Base-by-base conservation (phyloP, 495 filamentous ascomycete species). In the Talaromyces wortmannii region DNA sequence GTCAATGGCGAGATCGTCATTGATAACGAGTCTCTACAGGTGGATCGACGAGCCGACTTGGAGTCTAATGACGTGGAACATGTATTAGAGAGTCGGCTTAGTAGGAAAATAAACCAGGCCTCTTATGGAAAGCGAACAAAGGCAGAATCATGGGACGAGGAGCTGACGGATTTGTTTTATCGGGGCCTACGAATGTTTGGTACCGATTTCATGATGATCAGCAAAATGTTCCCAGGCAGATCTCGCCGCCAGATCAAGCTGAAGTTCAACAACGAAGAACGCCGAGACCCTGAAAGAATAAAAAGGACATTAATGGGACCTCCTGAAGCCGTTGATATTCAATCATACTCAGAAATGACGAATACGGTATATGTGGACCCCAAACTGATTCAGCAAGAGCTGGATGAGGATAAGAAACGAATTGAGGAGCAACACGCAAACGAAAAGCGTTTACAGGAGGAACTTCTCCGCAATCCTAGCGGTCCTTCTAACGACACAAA, bases 191-290 rank as follows among this genome's bases (percentile, higher is more conserved):
- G 80, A 30, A 90, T 89, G 80, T 96, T 95, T 64, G 95, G 94
- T 30, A 96, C 91, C 0, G 91, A 97, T 65, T 97, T 97, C 65
- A 81, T 85, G 68, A 88, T 90, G 60, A 95, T 98, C 61, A 81
- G 83, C 61, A 84, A 82, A 56, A 77, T 96, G 76, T 96, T 98
- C 63, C 83, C 84, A 0, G 82, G 82, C 31, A 80, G 87, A 17
- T 88, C 77, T 23, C 78, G 94, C 49, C 82, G 85, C 15, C 83
- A 90, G 60, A 84, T 97, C 65, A 96, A 97, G 72, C 69, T 87
- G 47, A 98, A 97, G 67, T 98, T 95, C 73, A 89, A 87, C 59
- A 88, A 86, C 52, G 94, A 98, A 69, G 95, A 97, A 70, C 77
- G 83, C n/a, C 72, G 80, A n/a, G 77, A 90, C 59, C 83, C 88